Evolutionary conservation across 2,329 filamentous ascomycete genomes (phyloP).

Genomic region (Fusarium torreyae): DNA sequence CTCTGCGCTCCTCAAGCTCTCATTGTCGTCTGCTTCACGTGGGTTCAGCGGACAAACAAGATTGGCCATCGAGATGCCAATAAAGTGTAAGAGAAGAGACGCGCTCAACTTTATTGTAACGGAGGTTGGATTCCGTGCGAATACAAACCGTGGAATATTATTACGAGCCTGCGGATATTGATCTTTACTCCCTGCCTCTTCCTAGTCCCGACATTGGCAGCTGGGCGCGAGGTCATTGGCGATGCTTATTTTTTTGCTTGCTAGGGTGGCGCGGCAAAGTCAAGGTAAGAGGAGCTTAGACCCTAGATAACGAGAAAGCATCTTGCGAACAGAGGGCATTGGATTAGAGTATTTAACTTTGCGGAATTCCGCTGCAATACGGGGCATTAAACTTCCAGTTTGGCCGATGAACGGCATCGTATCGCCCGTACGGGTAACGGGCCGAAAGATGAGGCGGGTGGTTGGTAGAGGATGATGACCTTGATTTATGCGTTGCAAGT

Average conservation of each 20-base stretch:
- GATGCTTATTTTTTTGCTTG: neutral
- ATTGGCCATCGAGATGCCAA: neutral
- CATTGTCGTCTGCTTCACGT: neutral
- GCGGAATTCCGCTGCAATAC: slow-evolving; percentile 5
- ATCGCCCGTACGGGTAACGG: neutral
- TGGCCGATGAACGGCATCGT: neutral
- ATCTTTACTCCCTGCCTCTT: neutral
- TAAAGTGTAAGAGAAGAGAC: neutral
- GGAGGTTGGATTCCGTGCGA: neutral
- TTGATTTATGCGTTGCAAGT: neutral
- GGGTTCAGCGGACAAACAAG: neutral
- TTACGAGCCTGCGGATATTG: neutral
- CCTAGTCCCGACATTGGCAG: neutral
- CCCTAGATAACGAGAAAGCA: neutral
- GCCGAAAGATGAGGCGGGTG: neutral
- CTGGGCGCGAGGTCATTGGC: neutral
- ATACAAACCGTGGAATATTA: neutral
- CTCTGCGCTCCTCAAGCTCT: slow-evolving; percentile 3
- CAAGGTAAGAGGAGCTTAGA: neutral
- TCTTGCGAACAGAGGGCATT: neutral
- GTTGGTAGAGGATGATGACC: neutral
- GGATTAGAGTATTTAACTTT: neutral
- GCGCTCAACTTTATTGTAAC: neutral
- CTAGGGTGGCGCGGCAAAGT: neutral
- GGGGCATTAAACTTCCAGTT: neutral